Base-by-base conservation (phyloP, 345 rosid species). In the Arabidopsis thaliana region DNA sequence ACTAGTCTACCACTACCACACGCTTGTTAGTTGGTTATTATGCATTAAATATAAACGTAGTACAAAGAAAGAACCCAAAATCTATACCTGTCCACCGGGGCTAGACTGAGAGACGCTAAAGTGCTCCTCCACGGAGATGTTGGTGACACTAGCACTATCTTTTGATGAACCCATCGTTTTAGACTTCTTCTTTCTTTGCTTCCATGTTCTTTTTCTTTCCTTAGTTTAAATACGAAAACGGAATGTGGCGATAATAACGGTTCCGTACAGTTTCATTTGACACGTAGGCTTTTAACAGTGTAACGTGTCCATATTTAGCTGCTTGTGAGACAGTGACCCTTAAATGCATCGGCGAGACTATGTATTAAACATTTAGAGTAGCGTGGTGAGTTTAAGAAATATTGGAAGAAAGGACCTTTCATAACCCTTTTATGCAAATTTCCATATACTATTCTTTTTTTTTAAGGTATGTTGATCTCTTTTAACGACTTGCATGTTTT, bases 71-170 rank as follows among this genome's bases (percentile, higher is more conserved):
- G 32, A 28, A 28, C 32, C 32, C 4, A 4, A 28, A 28, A 28
- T 4, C 32, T 28, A 28, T 28, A 74, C 79, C 69, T 57, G 67
- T 30, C 80, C 76, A 64, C 62, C 41, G 1, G 36, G 44, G 61
- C 9, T n/a, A 60, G 75, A 42, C 7, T 69, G 79, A 10, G 74
- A 69, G 69, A 69, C 63, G 7, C 65, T 76, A 24, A 34, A 25
- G 42, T 62, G 80, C 30, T 76, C 65, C 28, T 69, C 80, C 6
- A 69, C 44, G 12, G 58, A 76, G n/a, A 62, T 24, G 51, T 59
- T 59, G 2, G 74, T 59, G 56, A 50, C 3, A 32, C 8, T 69
- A 33, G 8, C 49, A 34, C 4, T 59, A 69, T 69, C 65, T 12
- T 69, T 62, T 7, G 57, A 7, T 60, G 79, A 45, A 23, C 24